Evolutionary conservation across 192 early-diverging fungal genomes (phyloP), one percentile per base, ranked within the genome.

Genomic region (Linnemannia zychae): DNA sequence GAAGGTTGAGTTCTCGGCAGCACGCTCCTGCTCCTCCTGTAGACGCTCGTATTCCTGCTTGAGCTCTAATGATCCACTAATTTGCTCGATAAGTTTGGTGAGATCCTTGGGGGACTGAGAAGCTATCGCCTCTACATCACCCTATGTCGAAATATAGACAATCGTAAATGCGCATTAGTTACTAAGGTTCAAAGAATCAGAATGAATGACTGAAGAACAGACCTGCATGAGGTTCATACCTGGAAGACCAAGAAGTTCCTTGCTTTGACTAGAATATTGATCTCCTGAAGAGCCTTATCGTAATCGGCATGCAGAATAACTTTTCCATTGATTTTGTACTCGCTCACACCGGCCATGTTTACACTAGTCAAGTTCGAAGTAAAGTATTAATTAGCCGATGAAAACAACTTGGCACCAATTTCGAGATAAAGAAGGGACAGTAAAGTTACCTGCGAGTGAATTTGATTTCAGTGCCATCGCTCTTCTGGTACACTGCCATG

Each of bases 211-310:
- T 60, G 5, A 0, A 53, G 7, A 12, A 53, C 44, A 36, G 47
- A 44, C 46, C 18, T 90, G 69, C 57, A 50, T 88, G 80, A 87
- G 44, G 44, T 20, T 0, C 15, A 17, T 84, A 89, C 88, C 85
- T 99, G 97, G 81, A 99, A 99, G 4, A 99, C 99, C 66, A 99
- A 90, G 90, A 99, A 99, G 88, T 99, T 99, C 48, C 94, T 91
- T 1, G 98, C 98, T 79, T 97, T 98, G 75, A 99, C 94, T 22
- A 99, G 88, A 71, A 99, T 98, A 74, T 98, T 97, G 87, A 98
- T 93, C 57, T 91, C 80, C 82, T 97, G 97, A 31, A 99, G 88
- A 0, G 89, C 78, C 33, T 88, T 80, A 80, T 93, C 95, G 90
- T 99, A 99, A n/a, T 91, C 86, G 5, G 89, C 85, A 88, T 92